Evolutionary conservation across 2,329 filamentous ascomycete genomes (phyloP).

Genomic region (Epichloe brachyelytri): DNA sequence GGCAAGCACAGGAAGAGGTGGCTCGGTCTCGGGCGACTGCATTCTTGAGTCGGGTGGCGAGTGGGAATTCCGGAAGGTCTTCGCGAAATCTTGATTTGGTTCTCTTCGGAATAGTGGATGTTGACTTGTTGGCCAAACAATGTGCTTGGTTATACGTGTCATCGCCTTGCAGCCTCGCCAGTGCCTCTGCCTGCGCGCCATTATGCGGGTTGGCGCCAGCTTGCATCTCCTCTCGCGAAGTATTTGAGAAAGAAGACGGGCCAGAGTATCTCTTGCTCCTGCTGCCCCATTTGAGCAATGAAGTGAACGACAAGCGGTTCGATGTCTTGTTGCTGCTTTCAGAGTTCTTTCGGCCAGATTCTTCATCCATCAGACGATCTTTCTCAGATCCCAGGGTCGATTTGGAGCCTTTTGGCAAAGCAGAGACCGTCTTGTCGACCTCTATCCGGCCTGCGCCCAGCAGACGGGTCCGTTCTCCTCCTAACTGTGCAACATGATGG

Average conservation of each 20-base stretch:
- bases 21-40: conserved; percentile 59
- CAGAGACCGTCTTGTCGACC: conserved; percentile 11
- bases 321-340: conserved; percentile 35
- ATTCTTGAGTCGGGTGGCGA: conserved; percentile 76
- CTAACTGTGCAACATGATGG: neutral
- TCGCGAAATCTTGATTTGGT: conserved; percentile 87
- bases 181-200: conserved; percentile 19
- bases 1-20: conserved; percentile 20
- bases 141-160: conserved; percentile 13
- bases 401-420: conserved; percentile 18
- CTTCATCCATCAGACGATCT: conserved; percentile 32
- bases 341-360: conserved; percentile 39
- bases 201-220: conserved; percentile 13
- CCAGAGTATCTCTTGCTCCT: conserved; percentile 41
- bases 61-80: conserved; percentile 73
- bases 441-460: neutral
- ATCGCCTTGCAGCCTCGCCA: conserved; percentile 22
- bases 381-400: conserved; percentile 32
- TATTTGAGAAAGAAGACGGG: conserved; percentile 80
- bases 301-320: conserved; percentile 45
- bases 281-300: conserved; percentile 61
- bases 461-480: neutral
- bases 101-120: conserved; percentile 49
- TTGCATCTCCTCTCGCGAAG: conserved; percentile 75
- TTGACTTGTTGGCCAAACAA: conserved; percentile 21